These are phyloP conservation scores for Lasiodiplodia citricola DNA, from an alignment of 2,329 filamentous ascomycete species.

Conservation along the genomic window DNA sequence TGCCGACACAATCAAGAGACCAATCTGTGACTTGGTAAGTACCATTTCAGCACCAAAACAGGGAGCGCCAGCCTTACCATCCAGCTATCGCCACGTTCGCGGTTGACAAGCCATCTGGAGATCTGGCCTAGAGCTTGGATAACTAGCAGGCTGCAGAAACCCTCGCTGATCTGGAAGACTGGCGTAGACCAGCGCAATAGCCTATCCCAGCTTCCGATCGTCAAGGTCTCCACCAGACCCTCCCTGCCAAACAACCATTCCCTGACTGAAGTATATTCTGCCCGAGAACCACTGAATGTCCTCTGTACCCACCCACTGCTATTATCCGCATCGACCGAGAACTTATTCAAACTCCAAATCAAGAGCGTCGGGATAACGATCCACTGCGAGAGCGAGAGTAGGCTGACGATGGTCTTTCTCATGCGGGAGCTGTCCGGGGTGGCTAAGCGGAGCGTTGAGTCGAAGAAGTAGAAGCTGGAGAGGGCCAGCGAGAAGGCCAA, in stretches of 20 bases:
- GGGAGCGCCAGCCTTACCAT: conserved; percentile 67
- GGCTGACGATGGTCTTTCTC: conserved; percentile 71
- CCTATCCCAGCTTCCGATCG: conserved; percentile 88
- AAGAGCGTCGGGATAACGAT: conserved; percentile 82
- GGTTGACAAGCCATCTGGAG: conserved; percentile 91
- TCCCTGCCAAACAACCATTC: conserved; percentile 90
- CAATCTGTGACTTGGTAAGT: conserved; percentile 68
- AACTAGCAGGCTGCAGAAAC: conserved; percentile 93
- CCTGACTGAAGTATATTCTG: conserved; percentile 68
- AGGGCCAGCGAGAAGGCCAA: conserved; percentile 91
- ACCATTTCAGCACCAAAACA: conserved; percentile 4
- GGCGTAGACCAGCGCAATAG: conserved; percentile 88
- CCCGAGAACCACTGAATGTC: conserved; percentile 72
- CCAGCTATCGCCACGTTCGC: conserved; percentile 93
- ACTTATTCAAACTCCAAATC: conserved; percentile 95
- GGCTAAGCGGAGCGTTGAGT: conserved; percentile 78
- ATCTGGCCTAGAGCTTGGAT: conserved; percentile 96
- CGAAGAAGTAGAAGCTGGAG: conserved; percentile 87
- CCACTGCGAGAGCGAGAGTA: conserved; percentile 81
- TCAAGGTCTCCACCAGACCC: conserved; percentile 78
- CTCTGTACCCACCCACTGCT: conserved; percentile 79
- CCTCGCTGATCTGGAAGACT: conserved; percentile 91
- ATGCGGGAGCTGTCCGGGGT: conserved; percentile 81
- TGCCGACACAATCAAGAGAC: conserved; percentile 83
- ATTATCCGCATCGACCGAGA: conserved; percentile 84